phyloP scores from a whole-genome alignment of 306 rosid species.

The Rosa chinensis region DNA sequence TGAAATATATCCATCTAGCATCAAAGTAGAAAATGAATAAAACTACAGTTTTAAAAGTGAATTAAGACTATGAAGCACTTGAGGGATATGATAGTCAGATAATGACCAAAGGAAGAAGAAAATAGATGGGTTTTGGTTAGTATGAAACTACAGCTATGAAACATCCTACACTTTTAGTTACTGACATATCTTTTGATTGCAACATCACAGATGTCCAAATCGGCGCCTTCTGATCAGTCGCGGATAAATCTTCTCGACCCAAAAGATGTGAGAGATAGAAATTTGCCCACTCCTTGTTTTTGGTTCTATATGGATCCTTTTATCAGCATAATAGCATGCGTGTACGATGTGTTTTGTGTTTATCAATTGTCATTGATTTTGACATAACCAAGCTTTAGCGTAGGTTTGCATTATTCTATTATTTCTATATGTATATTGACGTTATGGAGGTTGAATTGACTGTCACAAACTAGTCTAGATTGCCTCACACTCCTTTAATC shows the following conservation, averaged over 20 bases:
- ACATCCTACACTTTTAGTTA: background rate
- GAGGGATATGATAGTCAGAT: background rate
- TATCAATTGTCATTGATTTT: background rate
- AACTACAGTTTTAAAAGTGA: background rate
- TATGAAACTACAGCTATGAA: background rate
- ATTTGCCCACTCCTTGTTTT: slow-evolving; percentile 14
- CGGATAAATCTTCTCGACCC: slow-evolving; percentile 93
- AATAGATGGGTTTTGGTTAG: background rate
- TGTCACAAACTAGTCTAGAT: background rate
- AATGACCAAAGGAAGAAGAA: background rate
- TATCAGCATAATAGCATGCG: background rate
- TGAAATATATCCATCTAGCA: background rate
- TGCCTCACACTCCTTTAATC: background rate
- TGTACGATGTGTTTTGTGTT: background rate
- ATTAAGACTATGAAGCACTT: background rate
- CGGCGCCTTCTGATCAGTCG: slow-evolving; percentile 94
- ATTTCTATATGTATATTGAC: background rate
- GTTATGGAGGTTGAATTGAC: background rate
- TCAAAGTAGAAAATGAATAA: slow-evolving; percentile 1
- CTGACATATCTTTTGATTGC: slow-evolving; percentile 34
- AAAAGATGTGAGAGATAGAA: slow-evolving; percentile 73
- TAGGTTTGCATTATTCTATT: slow-evolving; percentile 3
- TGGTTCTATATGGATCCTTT: background rate
- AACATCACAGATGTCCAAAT: slow-evolving; percentile 87
- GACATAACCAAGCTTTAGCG: background rate